phyloP scores from a whole-genome alignment of 176 grass and related monocot species.

The Avena eriantha region DNA sequence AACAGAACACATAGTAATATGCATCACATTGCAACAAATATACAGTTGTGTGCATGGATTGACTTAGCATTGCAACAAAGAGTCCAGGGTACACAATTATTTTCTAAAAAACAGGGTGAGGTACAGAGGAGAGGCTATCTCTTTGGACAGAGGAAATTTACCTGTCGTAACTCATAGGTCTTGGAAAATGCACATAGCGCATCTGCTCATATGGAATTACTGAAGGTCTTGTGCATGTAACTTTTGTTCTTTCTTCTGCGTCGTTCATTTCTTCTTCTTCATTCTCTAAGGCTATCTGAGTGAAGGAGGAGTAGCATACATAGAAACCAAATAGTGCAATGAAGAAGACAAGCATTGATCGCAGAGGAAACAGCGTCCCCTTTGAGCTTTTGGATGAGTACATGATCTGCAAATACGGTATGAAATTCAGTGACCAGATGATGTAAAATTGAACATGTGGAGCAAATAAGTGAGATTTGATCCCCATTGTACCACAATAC shows the following conservation, averaged over 20 bases:
- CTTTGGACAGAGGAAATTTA: conserved; percentile 18
- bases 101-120: background rate
- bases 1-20: background rate
- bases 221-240: conserved; percentile 42
- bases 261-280: conserved; percentile 20
- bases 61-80: too few species aligned
- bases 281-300: conserved; percentile 63
- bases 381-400: conserved; percentile 67
- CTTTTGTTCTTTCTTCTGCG: conserved; percentile 34
- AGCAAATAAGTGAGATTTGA: background rate
- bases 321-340: conserved; percentile 73
- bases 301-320: conserved; percentile 77
- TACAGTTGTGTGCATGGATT: background rate
- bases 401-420: conserved; percentile 53
- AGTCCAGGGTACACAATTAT: background rate
- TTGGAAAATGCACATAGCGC: conserved; percentile 74
- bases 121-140: background rate
- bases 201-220: conserved; percentile 49
- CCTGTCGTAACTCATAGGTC: conserved; percentile 73
- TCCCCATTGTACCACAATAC: conserved; percentile 48
- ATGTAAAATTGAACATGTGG: background rate
- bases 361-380: conserved; percentile 56
- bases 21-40: background rate
- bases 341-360: conserved; percentile 64
- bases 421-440: conserved; percentile 11